Percentiles rank a stretch among this genome's conserved stretches.
Evolutionary conservation across 768 basidiomycete species (phyloP).

Genomic region (Zangia roseola): DNA sequence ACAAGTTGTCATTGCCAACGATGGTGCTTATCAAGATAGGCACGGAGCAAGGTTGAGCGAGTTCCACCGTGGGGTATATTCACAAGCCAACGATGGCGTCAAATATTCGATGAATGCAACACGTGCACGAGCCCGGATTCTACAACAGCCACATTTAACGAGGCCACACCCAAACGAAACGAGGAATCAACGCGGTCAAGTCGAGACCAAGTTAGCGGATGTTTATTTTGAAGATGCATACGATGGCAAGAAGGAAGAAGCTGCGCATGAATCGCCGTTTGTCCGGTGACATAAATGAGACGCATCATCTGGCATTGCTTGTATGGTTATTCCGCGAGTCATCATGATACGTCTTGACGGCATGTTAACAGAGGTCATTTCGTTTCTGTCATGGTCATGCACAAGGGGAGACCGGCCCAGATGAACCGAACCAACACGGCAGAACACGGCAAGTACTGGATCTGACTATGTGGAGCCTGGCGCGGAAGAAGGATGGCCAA

Average conservation of each 20-base stretch:
- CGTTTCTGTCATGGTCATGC: slow-evolving; percentile 40
- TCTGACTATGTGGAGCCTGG: slow-evolving; percentile 65
- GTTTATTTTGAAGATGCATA: slow-evolving; percentile 51
- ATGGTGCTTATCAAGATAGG: slow-evolving; percentile 80
- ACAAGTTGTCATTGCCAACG: too few species aligned
- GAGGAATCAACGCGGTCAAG: slow-evolving; percentile 73
- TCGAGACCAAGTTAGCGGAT: slow-evolving; percentile 82
- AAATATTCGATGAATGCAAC: slow-evolving; percentile 55
- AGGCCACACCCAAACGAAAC: slow-evolving; percentile 56
- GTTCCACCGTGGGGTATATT: slow-evolving; percentile 80
- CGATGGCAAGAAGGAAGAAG: slow-evolving; percentile 3
- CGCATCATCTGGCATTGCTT: slow-evolving; percentile 22
- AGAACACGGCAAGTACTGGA: not conserved
- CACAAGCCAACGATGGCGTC: slow-evolving; percentile 72
- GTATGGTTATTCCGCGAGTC: slow-evolving; percentile 3
- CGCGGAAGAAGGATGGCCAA: slow-evolving; percentile 55
- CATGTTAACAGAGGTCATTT: not conserved
- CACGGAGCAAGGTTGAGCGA: slow-evolving; percentile 64
- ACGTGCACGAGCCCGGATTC: not conserved
- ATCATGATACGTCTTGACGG: slow-evolving; percentile 9
- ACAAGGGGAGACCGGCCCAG: slow-evolving; percentile 74
- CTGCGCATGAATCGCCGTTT: slow-evolving; percentile 17
- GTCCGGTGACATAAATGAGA: slow-evolving; percentile 1
- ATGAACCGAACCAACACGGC: slow-evolving; percentile 70
- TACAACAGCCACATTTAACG: not conserved